Conservation (phyloP, 2,329 filamentous ascomycete species). For the Fusarium phyllophilum region DNA sequence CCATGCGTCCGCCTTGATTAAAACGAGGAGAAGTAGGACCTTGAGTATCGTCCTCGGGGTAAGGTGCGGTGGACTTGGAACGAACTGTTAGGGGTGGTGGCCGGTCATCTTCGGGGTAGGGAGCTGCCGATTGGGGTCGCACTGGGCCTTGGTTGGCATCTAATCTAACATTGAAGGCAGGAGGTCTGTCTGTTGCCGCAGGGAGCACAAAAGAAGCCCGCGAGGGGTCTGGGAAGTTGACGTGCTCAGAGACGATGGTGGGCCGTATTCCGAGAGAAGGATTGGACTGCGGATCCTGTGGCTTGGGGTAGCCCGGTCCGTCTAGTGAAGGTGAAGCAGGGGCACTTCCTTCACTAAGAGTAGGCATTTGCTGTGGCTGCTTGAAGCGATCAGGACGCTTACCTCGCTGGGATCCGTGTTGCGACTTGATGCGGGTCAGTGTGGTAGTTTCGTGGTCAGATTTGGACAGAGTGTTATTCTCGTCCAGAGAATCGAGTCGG, state of each 20-base stretch:
- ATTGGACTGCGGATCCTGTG: constrained; percentile 37
- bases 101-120: constrained; percentile 76
- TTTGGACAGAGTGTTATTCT: constrained; percentile 86
- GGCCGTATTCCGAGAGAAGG: constrained; percentile 55
- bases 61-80: constrained; percentile 67
- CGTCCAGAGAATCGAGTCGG: constrained; percentile 84
- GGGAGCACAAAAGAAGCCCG: constrained; percentile 50
- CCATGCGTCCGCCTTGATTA: constrained; percentile 60
- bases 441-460: constrained; percentile 93
- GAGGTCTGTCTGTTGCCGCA: constrained; percentile 50
- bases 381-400: constrained; percentile 69
- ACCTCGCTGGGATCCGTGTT: constrained; percentile 75
- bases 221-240: constrained; percentile 60
- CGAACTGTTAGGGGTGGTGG: constrained; percentile 60
- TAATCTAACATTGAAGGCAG: constrained; percentile 64
- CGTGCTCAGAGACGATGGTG: constrained; percentile 52
- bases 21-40: constrained; percentile 51
- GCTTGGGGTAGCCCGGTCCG: constrained; percentile 24
- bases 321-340: constrained; percentile 45
- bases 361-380: constrained; percentile 59
- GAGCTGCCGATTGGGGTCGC: constrained; percentile 67
- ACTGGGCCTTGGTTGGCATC: constrained; percentile 48
- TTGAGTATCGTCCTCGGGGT: constrained; percentile 70
- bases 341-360: constrained; percentile 57
- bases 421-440: constrained; percentile 85